A percentile compares a stretch with the other conserved stretches of the same genome.
Evolutionary conservation across 1,284 basidiomycete species (phyloP).

Genomic region (Rhodotorula glutinis): DNA sequence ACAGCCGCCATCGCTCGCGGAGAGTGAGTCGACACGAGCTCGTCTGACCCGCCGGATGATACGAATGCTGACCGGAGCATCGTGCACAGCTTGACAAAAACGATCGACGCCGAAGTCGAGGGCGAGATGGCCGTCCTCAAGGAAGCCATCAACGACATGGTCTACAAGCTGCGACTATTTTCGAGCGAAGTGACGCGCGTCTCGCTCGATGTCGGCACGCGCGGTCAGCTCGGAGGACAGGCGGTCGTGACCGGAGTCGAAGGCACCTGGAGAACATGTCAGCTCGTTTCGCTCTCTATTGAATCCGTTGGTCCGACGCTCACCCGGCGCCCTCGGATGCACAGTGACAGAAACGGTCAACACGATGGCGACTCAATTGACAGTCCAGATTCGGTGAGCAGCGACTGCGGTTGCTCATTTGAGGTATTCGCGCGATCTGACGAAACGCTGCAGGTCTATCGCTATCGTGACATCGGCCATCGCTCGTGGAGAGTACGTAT

Average conservation of each 20-base stretch:
- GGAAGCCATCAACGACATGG: slow-evolving; percentile 91
- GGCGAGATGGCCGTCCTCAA: slow-evolving; percentile 39
- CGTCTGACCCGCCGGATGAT: neutral
- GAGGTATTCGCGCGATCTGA: too few relatives aligned
- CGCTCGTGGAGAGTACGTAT: slow-evolving; percentile 31
- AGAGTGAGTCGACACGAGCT: slow-evolving; percentile 20
- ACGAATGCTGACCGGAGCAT: neutral
- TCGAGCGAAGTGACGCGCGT: slow-evolving; percentile 51
- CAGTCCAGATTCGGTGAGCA: slow-evolving; percentile 81
- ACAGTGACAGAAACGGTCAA: slow-evolving; percentile 39
- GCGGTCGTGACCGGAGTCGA: slow-evolving; percentile 88
- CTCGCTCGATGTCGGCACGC: slow-evolving; percentile 78
- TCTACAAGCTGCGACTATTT: slow-evolving; percentile 51
- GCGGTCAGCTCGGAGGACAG: slow-evolving; percentile 89
- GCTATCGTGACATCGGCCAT: slow-evolving; percentile 38
- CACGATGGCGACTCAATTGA: slow-evolving; percentile 56
- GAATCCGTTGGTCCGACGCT: neutral
- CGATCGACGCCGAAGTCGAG: slow-evolving; percentile 40
- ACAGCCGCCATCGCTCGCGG: slow-evolving; percentile 39
- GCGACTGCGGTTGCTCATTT: neutral
- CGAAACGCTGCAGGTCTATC: slow-evolving; percentile 16
- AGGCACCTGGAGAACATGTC: slow-evolving; percentile 85
- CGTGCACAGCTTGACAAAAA: slow-evolving; percentile 28
- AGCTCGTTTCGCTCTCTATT: slow-evolving; percentile 59
- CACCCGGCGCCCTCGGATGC: too few relatives aligned